phyloP scores from a whole-genome alignment of 192 early-diverging fungal genomes.

The Coemansia sp. region DNA sequence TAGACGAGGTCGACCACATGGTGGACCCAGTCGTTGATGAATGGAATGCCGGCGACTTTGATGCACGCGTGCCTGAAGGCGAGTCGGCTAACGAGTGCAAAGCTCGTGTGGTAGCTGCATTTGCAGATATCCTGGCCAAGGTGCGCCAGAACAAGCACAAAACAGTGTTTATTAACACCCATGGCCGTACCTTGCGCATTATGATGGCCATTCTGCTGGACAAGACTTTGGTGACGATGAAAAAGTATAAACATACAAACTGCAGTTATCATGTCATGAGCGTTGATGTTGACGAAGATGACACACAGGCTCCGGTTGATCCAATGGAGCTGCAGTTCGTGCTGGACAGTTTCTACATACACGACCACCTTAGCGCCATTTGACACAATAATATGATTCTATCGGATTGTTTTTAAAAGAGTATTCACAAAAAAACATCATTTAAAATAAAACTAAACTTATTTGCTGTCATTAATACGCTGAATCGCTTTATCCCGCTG shows the following conservation, averaged over 20 bases:
- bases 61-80: background rate
- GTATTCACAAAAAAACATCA: no score
- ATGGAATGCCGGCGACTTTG: background rate
- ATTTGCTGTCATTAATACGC: background rate
- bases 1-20: background rate
- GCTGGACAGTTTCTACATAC: conserved; percentile 6
- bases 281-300: background rate
- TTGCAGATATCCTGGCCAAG: background rate
- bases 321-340: conserved; percentile 25
- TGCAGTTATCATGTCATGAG: background rate
- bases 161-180: background rate
- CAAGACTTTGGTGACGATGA: background rate
- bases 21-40: background rate
- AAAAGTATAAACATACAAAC: background rate
- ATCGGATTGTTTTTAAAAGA: no score
- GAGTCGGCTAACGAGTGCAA: background rate
- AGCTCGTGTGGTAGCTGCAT: background rate
- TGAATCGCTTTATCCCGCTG: background rate
- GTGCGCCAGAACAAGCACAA: background rate
- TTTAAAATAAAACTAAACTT: no score
- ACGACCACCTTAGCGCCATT: conserved; percentile 1
- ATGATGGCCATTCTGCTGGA: background rate
- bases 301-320: background rate
- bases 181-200: background rate
- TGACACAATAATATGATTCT: no score